These are phyloP conservation scores for Pholiota molesta DNA, from an alignment of 768 basidiomycete species.

Conservation along the genomic window DNA sequence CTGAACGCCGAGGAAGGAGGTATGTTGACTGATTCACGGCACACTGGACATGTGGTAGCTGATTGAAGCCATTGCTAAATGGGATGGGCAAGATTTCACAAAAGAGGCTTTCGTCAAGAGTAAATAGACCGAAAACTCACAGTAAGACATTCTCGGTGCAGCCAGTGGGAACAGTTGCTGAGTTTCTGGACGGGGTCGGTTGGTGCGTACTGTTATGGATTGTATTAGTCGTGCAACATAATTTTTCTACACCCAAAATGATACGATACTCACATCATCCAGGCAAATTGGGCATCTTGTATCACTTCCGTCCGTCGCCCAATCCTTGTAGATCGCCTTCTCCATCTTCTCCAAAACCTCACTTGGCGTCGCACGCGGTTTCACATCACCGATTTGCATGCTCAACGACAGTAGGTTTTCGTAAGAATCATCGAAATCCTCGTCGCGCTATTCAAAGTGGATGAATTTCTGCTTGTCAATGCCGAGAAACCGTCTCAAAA, in stretches of 20 bases:
- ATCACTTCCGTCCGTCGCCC: slow-evolving; percentile 68
- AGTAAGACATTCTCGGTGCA: slow-evolving; percentile 76
- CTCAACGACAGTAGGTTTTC: slow-evolving; percentile 66
- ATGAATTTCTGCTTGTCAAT: background rate
- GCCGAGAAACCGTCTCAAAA: background rate
- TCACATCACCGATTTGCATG: slow-evolving; percentile 66
- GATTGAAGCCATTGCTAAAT: slow-evolving; percentile 78
- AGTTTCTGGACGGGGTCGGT: slow-evolving; percentile 69
- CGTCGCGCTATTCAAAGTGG: slow-evolving; percentile 55
- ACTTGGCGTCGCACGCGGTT: slow-evolving; percentile 64
- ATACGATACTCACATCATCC: slow-evolving; percentile 65
- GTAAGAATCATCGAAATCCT: slow-evolving; percentile 77
- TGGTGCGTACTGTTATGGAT: slow-evolving; percentile 54
- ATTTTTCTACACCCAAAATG: background rate
- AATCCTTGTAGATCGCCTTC: slow-evolving; percentile 66
- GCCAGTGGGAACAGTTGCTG: slow-evolving; percentile 75
- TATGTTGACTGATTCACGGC: slow-evolving; percentile 58
- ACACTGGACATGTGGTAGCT: slow-evolving; percentile 81
- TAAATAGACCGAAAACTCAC: slow-evolving; percentile 39
- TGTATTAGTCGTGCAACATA: slow-evolving; percentile 3
- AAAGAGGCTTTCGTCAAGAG: background rate
- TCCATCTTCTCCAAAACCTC: slow-evolving; percentile 63
- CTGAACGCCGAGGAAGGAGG: background rate
- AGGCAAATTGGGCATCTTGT: slow-evolving; percentile 82
- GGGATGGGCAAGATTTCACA: slow-evolving; percentile 4